Percentiles rank a stretch among this genome's conserved stretches.
These are phyloP conservation scores for Esteya vermicola DNA, from an alignment of 2,329 filamentous ascomycete species.

Conservation along the genomic window DNA sequence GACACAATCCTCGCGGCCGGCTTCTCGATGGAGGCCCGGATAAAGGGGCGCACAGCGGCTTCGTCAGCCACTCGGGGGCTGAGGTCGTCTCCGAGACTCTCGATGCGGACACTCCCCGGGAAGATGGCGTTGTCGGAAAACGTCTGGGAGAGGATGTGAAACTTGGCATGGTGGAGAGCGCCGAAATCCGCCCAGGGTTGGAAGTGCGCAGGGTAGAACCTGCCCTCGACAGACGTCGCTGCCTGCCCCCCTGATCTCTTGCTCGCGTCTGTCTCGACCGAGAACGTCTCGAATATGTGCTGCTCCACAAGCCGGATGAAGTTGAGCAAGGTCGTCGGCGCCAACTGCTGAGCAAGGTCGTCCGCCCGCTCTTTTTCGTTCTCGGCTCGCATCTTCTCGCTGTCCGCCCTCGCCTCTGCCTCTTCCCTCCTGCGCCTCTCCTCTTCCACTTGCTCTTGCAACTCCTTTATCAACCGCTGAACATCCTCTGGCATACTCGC, in stretches of 20 bases:
- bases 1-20: constrained; percentile 1
- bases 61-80: background rate
- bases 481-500: too few relatives aligned
- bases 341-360: background rate
- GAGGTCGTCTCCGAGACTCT: background rate
- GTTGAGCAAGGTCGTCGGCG: background rate
- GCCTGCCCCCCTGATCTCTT: background rate
- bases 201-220: constrained; percentile 1
- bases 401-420: too few relatives aligned
- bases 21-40: constrained; percentile 1
- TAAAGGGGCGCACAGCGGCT: background rate
- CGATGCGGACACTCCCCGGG: background rate
- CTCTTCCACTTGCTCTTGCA: too few relatives aligned
- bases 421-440: too few relatives aligned
- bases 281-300: background rate
- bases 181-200: constrained; percentile 1
- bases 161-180: background rate
- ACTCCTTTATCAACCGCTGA: too few relatives aligned
- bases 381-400: background rate
- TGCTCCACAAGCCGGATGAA: background rate
- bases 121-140: background rate
- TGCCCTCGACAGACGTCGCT: background rate
- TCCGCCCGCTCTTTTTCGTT: background rate
- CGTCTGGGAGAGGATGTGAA: background rate
- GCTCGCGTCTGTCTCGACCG: background rate